Conservation (phyloP, 164 flowering plant genomes). For the Sedum album region DNA sequence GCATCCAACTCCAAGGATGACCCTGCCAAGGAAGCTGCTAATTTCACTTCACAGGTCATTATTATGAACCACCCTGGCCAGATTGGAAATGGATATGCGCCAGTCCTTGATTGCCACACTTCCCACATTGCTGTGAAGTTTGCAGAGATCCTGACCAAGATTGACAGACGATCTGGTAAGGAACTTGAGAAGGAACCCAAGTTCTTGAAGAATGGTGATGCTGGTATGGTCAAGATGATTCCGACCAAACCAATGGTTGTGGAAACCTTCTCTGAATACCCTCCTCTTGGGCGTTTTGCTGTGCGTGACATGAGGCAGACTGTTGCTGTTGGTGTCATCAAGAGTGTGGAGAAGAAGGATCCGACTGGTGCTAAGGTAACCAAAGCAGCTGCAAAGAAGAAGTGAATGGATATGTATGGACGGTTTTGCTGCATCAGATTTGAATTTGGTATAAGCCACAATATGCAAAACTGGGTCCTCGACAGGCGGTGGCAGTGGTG, state of each 20-base stretch:
- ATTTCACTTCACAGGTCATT: constrained; percentile 3
- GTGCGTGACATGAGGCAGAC: constrained; percentile 9
- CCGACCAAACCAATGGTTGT: constrained; percentile 7
- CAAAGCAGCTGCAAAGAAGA: constrained; percentile 24
- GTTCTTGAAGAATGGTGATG: constrained; percentile 6
- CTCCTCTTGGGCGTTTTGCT: constrained; percentile 4
- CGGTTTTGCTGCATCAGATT: not conserved
- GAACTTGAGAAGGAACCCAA: constrained; percentile 6
- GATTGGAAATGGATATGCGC: constrained; percentile 8
- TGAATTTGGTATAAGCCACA: not conserved
- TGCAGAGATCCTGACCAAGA: constrained; percentile 4
- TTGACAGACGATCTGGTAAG: constrained; percentile 5
- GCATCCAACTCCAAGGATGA: constrained; percentile 7
- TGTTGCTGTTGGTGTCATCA: constrained; percentile 1
- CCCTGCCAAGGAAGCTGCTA: constrained; percentile 6
- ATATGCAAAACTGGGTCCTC: not conserved
- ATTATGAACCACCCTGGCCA: constrained; percentile 6
- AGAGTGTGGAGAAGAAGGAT: constrained; percentile 8
- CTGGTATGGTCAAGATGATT: constrained; percentile 7
- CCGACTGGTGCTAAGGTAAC: constrained; percentile 23
- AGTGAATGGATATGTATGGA: not conserved
- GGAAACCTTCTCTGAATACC: constrained; percentile 5
- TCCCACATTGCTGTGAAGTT: constrained; percentile 5
- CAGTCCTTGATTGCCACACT: constrained; percentile 1
- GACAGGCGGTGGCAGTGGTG: constrained; percentile 8